phyloP scores from a whole-genome alignment of 2,329 filamentous ascomycete genomes.

The Akanthomyces dipterigenus region DNA sequence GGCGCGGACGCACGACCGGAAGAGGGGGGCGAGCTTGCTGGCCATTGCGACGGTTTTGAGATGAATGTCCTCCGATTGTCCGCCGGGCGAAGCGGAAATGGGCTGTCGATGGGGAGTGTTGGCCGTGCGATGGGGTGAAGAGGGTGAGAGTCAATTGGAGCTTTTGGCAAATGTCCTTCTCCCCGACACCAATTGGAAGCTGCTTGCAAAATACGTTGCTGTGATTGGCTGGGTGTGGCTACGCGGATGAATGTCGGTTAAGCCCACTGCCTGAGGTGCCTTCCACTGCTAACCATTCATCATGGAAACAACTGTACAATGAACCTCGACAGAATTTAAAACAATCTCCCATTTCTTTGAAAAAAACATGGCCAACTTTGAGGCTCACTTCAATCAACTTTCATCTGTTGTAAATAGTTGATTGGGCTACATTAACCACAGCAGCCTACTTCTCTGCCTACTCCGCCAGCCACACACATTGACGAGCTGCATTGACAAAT shows the following conservation, averaged over 20 bases:
- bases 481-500: no score
- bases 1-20: constrained; percentile 62
- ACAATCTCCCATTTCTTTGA: no score
- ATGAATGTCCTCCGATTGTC: background rate
- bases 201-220: constrained; percentile 28
- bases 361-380: no score
- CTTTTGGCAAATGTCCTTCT: constrained; percentile 28
- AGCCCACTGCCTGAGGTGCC: background rate
- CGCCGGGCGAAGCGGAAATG: background rate
- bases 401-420: no score
- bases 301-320: no score
- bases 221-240: constrained; percentile 23
- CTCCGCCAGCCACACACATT: no score
- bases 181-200: constrained; percentile 22
- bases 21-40: constrained; percentile 70
- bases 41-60: constrained; percentile 52
- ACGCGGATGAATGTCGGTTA: constrained; percentile 23
- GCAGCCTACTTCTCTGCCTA: no score
- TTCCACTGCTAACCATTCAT: no score
- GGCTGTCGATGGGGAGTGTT: constrained; percentile 15
- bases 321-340: no score
- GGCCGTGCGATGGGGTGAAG: constrained; percentile 17
- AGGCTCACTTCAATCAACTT: no score
- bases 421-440: no score
- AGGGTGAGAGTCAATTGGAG: constrained; percentile 19